Evolutionary conservation across 345 rosid species (phyloP).

Genomic region (Salix arbutifolia): DNA sequence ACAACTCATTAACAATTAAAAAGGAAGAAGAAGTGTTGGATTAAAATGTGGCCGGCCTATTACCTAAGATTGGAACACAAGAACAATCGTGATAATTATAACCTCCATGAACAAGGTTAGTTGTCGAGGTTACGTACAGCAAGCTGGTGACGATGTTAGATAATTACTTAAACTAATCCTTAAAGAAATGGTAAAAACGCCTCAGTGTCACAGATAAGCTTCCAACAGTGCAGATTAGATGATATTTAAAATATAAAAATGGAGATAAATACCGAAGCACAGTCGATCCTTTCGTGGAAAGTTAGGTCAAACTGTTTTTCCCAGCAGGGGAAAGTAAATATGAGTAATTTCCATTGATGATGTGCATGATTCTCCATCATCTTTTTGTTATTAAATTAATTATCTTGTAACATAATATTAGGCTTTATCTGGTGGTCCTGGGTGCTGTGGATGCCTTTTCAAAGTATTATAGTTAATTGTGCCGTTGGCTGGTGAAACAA

Average conservation of each 20-base stretch:
- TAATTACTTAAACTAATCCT: conserved; percentile 1
- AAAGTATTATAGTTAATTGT: conserved; percentile 29
- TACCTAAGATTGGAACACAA: not conserved
- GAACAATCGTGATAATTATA: not conserved
- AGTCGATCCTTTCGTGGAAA: conserved; percentile 2
- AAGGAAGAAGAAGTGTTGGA: too few relatives aligned
- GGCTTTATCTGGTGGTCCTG: conserved; percentile 42
- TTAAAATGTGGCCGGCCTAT: not conserved
- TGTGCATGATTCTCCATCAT: conserved; percentile 52
- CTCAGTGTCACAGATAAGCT: not conserved
- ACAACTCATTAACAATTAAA: not conserved
- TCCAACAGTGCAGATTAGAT: conserved; percentile 15
- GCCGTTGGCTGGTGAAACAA: conserved; percentile 16
- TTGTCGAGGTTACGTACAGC: not conserved
- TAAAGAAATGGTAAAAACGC: not conserved
- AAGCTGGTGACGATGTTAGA: not conserved
- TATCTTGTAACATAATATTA: conserved; percentile 7
- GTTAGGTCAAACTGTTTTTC: conserved; percentile 33
- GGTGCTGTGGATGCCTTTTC: conserved; percentile 42
- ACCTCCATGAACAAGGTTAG: conserved; percentile 1
- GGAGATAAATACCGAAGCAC: not conserved
- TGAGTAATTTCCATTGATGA: conserved; percentile 36
- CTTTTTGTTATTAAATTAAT: conserved; percentile 21
- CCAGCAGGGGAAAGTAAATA: conserved; percentile 22
- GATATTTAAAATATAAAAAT: not conserved